A percentile compares a stretch with the other conserved stretches of the same genome.
phyloP scores from a whole-genome alignment of 2,329 filamentous ascomycete genomes.

The Colletotrichum sp. region DNA sequence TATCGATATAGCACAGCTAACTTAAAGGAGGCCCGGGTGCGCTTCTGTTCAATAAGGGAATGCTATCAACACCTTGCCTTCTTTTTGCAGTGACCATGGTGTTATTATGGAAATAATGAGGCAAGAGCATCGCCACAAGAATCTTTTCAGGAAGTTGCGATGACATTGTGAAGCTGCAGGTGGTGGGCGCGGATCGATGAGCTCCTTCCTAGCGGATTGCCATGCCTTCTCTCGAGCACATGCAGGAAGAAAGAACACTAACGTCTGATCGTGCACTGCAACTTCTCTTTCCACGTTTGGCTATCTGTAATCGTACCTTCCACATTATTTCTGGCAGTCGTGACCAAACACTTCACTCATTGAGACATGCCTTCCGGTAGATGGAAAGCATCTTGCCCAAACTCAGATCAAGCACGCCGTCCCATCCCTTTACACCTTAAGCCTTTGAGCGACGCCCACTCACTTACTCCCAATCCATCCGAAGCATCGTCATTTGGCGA shows the following conservation, averaged over 20 bases:
- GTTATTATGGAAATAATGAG: neutral
- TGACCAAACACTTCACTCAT: neutral
- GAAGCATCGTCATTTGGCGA: neutral
- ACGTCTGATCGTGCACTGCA: neutral
- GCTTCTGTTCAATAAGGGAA: neutral
- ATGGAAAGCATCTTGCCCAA: neutral
- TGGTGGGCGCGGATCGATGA: neutral
- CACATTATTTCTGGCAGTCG: neutral
- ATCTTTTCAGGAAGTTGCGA: neutral
- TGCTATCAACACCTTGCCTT: neutral
- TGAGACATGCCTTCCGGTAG: neutral
- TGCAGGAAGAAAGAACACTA: neutral
- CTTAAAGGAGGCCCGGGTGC: neutral
- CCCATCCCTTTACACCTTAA: neutral
- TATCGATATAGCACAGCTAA: neutral
- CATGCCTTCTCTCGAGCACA: neutral
- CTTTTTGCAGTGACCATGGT: neutral
- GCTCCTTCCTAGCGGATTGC: neutral
- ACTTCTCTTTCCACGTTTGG: neutral
- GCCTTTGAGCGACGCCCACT: neutral
- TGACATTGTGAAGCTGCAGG: neutral
- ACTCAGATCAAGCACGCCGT: neutral
- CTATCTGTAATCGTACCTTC: neutral
- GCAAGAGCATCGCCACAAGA: neutral
- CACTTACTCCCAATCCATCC: neutral